Base-by-base conservation (phyloP, 225 moss, liverwort and hornwort genomes). In the Straminergon stramineum region DNA sequence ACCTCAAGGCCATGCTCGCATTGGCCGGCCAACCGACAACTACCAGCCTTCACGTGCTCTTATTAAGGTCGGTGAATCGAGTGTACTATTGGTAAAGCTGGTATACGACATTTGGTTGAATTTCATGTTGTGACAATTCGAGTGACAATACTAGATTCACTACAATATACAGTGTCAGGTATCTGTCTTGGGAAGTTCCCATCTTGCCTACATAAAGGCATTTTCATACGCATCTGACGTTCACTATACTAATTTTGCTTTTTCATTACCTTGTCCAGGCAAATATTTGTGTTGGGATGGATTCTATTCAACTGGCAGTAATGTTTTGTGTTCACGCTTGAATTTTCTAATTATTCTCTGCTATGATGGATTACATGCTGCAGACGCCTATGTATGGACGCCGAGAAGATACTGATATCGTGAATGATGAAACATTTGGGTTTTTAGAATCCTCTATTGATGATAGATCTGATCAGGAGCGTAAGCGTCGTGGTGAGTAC, bases 351-450 rank as follows among this genome's bases (percentile, higher is more conserved):
- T 64, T 75, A 56, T 53, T 56, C 57, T 82, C 20, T 78, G 66
- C 79, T 63, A 67, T 89, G 83, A 39, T 84, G 82, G 37, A 84
- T n/a, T 67, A 86, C 87, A 45, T 75, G 74, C 84, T 91, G 88
- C 95, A 99, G 99, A 93, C 90, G 63, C 90, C 97, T 85, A 64
- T 93, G 62, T 93, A 94, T 96, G 94, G 90, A 91, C 97, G 96
- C 85, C 97, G 97, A 66, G 97, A 97, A 87, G 99, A 99, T 41
- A 97, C 96, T 52, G 99, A 99, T 93, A 91, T 87, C 87, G 96
- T 97, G 65, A 97, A 99, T 91, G 96, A 97, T 84, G 97, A 99
- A 91, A 99, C 99, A 65, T 99, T 99, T 93, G 99, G 99, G 64
- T 92, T 92, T 69, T 93, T 94, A 91, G 96, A 92, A 91, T 90